These are phyloP conservation scores for Brassica carinata DNA, from an alignment of 345 rosid genomes.

Conservation along the genomic window DNA sequence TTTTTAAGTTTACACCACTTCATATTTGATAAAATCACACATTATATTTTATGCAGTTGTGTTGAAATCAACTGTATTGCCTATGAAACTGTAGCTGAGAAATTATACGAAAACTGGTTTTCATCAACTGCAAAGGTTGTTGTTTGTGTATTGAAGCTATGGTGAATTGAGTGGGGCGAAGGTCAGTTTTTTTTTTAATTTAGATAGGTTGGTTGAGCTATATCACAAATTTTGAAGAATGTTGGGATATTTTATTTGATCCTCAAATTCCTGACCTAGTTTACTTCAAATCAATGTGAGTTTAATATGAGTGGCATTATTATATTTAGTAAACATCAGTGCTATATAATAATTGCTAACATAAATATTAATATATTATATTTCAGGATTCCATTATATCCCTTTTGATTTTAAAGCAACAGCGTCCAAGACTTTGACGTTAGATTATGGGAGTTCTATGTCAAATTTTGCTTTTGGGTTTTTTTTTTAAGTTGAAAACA, in stretches of 20 bases:
- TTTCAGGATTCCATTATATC: no score
- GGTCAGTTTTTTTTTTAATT: background rate
- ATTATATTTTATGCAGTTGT: background rate
- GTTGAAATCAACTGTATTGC: background rate
- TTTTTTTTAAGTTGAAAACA: no score
- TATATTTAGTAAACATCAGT: no score
- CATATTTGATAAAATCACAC: no score
- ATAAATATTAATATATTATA: no score
- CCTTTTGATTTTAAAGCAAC: no score
- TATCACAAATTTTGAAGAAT: background rate
- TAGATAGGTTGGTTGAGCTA: background rate
- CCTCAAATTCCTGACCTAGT: background rate
- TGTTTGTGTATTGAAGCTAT: background rate
- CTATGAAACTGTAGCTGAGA: background rate
- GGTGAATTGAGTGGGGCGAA: background rate
- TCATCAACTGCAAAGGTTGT: background rate
- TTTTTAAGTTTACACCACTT: background rate
- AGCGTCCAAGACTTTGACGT: no score
- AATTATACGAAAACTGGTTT: background rate
- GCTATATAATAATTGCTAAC: no score
- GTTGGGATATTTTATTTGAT: background rate
- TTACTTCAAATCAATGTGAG: background rate
- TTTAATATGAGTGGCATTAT: background rate
- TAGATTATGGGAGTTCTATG: no score
- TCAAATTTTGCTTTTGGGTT: no score